Percentiles rank a stretch among this genome's conserved stretches.
Conservation (phyloP, 495 filamentous ascomycete genomes). For the Neurospora sp. region DNA sequence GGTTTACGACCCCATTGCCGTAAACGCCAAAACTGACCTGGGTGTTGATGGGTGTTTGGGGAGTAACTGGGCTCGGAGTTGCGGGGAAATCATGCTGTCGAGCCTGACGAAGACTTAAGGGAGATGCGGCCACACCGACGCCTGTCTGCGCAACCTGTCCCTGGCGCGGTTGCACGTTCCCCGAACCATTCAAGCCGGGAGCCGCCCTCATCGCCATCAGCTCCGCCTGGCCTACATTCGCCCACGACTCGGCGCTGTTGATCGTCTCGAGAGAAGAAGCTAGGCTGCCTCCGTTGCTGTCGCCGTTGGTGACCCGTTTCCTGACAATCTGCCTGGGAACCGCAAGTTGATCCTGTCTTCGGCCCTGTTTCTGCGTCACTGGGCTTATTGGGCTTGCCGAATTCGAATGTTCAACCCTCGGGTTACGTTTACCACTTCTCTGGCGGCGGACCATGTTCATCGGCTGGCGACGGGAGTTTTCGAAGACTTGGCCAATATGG, state of each 20-base stretch:
- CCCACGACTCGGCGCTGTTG: constrained; percentile 5
- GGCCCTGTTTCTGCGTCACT: background rate
- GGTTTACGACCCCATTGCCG: background rate
- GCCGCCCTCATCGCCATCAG: background rate
- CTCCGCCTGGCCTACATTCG: background rate
- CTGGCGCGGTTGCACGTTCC: background rate
- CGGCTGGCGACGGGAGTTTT: background rate
- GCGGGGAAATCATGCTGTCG: background rate
- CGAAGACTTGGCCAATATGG: constrained; percentile 5
- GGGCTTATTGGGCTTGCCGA: background rate
- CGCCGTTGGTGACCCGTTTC: background rate
- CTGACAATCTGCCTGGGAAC: background rate
- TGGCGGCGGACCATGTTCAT: background rate
- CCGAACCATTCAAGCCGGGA: background rate
- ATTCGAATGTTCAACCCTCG: too few relatives aligned
- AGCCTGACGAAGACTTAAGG: background rate
- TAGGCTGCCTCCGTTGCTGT: constrained; percentile 3
- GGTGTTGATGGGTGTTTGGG: background rate
- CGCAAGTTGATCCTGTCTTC: background rate
- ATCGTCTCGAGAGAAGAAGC: constrained; percentile 4
- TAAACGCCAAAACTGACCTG: background rate
- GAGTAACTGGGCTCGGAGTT: background rate
- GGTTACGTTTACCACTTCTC: background rate
- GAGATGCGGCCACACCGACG: background rate
- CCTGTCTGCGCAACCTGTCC: background rate